These are phyloP conservation scores for Fusarium nisikadoi DNA, from an alignment of 2,329 filamentous ascomycete species.

Conservation along the genomic window DNA sequence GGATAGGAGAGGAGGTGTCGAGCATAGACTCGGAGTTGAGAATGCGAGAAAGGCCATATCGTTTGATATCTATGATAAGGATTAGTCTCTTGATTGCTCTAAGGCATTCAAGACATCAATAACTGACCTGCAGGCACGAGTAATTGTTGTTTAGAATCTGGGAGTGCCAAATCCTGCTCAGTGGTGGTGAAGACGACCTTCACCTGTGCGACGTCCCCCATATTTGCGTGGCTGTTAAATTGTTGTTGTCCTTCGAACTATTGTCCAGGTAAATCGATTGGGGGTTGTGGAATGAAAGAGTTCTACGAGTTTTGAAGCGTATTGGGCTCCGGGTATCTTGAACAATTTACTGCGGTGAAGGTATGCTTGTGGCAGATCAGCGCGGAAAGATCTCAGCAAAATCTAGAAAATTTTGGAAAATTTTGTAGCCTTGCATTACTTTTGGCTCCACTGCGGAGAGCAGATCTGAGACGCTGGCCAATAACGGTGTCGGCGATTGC, in stretches of 20 bases:
- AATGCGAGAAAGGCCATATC: slow-evolving; percentile 76
- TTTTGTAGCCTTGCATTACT: slow-evolving; percentile 41
- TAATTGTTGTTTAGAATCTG: slow-evolving; percentile 69
- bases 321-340: slow-evolving; percentile 30
- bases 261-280: not conserved
- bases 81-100: not conserved
- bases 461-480: not conserved
- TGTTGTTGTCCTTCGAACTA: not conserved
- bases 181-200: slow-evolving; percentile 75
- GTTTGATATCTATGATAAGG: slow-evolving; percentile 66
- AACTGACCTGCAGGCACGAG: slow-evolving; percentile 68
- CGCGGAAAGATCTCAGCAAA: slow-evolving; percentile 28
- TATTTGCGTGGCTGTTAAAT: slow-evolving; percentile 33
- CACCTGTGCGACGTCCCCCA: slow-evolving; percentile 64
- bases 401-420: slow-evolving; percentile 44
- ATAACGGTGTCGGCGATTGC: not conserved
- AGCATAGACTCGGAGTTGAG: slow-evolving; percentile 79
- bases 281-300: not conserved
- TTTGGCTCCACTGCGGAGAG: slow-evolving; percentile 40
- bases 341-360: slow-evolving; percentile 1
- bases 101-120: not conserved
- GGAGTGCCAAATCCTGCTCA: slow-evolving; percentile 69
- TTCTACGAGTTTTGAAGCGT: slow-evolving; percentile 17
- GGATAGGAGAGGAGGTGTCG: slow-evolving; percentile 71
- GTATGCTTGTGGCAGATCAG: slow-evolving; percentile 9